Evolutionary conservation across 1,139 yeast species (phyloP), one percentile per base, ranked within the genome.

Genomic region (Candida sanyaensis): DNA sequence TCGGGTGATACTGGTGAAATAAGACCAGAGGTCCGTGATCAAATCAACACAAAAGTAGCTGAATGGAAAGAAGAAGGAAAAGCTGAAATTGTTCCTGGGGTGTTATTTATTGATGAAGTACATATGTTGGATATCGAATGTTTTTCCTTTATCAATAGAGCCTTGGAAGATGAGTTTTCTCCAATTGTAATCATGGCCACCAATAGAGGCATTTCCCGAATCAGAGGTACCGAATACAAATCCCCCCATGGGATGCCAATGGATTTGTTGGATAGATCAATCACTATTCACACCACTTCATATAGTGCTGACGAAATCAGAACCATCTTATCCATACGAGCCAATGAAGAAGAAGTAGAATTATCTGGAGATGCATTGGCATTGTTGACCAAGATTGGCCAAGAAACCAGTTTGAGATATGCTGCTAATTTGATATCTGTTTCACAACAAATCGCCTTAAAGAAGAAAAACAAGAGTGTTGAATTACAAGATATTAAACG

Each of bases 61-160:
- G 99, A 95, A 71, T 95, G 99, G 99, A 90, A 88, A 63, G 99
- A 95, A 75, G 99, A 95, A 76, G 99, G 99, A 50, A 95, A 93
- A 68, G 99, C 99, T 10, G 97, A 92, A 61, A 92, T 95, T 56
- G 88, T 91, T 44, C 98, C 99, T n/a, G 99, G 99, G 57, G 99
- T 95, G 10, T 76, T 95, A 60, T 95, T 95, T 69, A 90, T 95
- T 60, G 99, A 95, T 70, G 99, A 95, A 71, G 98, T 92, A 46
- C 99, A 95, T 71, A 95, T 95, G 98, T 82, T 95, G 57, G 99
- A 95, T 67, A 89, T 95, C 61, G 99, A 95, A 70, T 87, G 97
- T 66, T 95, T 93, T 63, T 88, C 99, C 26, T 95, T 89, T 67
- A 83, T 95, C 62, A 95, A 95, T 74, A 81, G 99, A 56, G 98